phyloP scores from a whole-genome alignment of 2,329 filamentous ascomycete genomes.

The Fusarium palustre region DNA sequence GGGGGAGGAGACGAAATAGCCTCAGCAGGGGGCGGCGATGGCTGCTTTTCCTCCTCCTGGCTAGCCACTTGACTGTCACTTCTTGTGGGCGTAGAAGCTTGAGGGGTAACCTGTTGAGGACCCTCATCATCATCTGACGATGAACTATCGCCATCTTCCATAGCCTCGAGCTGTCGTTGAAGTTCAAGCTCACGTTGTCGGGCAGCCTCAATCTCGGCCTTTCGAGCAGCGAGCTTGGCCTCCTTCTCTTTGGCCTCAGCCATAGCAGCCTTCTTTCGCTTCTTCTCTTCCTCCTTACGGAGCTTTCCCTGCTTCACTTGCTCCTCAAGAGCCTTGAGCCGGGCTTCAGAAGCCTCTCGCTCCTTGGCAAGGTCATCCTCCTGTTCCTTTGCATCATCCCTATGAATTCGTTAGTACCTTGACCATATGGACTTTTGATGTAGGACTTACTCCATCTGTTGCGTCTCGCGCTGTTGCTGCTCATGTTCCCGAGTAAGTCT shows the following conservation, averaged over 20 bases:
- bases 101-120: slow-evolving; percentile 74
- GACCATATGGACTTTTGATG: neutral
- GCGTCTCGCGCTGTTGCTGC: slow-evolving; percentile 78
- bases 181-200: slow-evolving; percentile 91
- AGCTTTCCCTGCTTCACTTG: slow-evolving; percentile 94
- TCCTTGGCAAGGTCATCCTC: slow-evolving; percentile 85
- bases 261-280: slow-evolving; percentile 86
- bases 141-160: slow-evolving; percentile 78
- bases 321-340: slow-evolving; percentile 89
- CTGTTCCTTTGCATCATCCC: slow-evolving; percentile 77
- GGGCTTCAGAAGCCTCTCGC: slow-evolving; percentile 82
- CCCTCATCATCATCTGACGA: slow-evolving; percentile 86
- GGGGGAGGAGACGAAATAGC: slow-evolving; percentile 56
- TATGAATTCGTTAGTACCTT: slow-evolving; percentile 56
- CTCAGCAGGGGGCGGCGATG: slow-evolving; percentile 59
- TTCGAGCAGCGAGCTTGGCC: slow-evolving; percentile 81
- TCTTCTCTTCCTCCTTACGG: slow-evolving; percentile 96
- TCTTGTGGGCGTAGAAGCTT: slow-evolving; percentile 69
- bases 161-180: slow-evolving; percentile 83
- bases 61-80: slow-evolving; percentile 64
- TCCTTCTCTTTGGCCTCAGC: slow-evolving; percentile 92
- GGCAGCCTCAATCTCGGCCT: slow-evolving; percentile 91
- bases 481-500: slow-evolving; percentile 78
- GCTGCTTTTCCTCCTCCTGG: slow-evolving; percentile 66
- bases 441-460: slow-evolving; percentile 82